Percentiles rank a stretch among this genome's conserved stretches.
Conservation (phyloP, 1,284 basidiomycete genomes). For the Rugosomyces carneus region DNA sequence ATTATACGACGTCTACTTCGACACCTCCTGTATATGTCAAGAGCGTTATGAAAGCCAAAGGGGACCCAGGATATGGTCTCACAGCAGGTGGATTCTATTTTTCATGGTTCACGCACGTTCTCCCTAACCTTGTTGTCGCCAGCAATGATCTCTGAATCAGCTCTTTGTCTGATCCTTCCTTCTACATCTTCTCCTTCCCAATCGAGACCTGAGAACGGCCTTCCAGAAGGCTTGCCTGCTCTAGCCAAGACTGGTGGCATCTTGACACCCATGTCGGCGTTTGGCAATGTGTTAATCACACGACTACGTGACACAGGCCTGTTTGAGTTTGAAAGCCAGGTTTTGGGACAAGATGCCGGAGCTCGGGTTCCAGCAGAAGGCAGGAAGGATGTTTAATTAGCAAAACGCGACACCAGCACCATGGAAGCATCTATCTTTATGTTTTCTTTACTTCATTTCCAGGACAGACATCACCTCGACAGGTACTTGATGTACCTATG, state of each 20-base stretch:
- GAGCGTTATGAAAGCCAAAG: slow-evolving; percentile 52
- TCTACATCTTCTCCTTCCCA: slow-evolving; percentile 23
- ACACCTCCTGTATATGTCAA: slow-evolving; percentile 50
- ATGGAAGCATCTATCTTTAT: no score
- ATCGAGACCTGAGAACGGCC: slow-evolving; percentile 2
- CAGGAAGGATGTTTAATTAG: slow-evolving; percentile 16
- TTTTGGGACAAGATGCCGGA: slow-evolving; percentile 22
- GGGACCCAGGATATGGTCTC: slow-evolving; percentile 77
- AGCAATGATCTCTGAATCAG: slow-evolving; percentile 77
- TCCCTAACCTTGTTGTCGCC: background rate
- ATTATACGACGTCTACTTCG: slow-evolving; percentile 31
- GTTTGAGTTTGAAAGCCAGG: slow-evolving; percentile 49
- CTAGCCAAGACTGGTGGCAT: slow-evolving; percentile 65
- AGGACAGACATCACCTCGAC: no score
- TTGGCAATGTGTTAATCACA: slow-evolving; percentile 67
- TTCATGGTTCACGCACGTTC: slow-evolving; percentile 1
- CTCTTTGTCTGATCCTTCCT: slow-evolving; percentile 58
- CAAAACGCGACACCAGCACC: no score
- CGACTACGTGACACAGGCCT: slow-evolving; percentile 52
- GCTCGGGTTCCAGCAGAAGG: slow-evolving; percentile 2
- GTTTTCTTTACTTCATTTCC: no score
- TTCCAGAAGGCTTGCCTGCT: slow-evolving; percentile 26
- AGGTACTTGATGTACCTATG: no score
- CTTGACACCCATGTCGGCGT: slow-evolving; percentile 71
- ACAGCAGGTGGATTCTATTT: slow-evolving; percentile 48